Evolutionary conservation across 805 yeast species (phyloP).

Genomic region (Myxozyma mucilagina): DNA sequence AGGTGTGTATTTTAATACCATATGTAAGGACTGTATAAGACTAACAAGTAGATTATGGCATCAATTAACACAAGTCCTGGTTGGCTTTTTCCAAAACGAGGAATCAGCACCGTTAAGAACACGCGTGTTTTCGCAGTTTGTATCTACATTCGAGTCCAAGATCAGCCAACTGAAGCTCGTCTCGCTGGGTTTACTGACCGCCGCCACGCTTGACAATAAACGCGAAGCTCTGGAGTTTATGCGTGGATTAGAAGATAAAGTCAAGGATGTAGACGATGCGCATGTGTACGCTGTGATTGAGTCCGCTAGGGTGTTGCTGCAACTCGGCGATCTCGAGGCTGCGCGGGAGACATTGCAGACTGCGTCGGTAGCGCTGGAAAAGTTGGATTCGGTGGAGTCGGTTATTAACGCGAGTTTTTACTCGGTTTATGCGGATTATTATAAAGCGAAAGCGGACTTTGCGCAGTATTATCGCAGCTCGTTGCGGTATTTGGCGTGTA

Average conservation of each 20-base stretch:
- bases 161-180: conserved; percentile 79
- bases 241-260: conserved; percentile 46
- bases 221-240: conserved; percentile 57
- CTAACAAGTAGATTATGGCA: conserved; percentile 73
- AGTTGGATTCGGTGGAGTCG: conserved; percentile 55
- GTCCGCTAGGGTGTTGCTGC: conserved; percentile 68
- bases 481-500: conserved; percentile 76
- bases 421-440: conserved; percentile 73
- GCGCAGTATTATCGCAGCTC: conserved; percentile 79
- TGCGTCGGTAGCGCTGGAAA: conserved; percentile 55
- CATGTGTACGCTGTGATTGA: conserved; percentile 63
- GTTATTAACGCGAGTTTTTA: conserved; percentile 81
- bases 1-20: conserved; percentile 43
- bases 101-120: conserved; percentile 57
- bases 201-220: conserved; percentile 45
- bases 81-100: conserved; percentile 58
- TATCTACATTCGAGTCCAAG: conserved; percentile 63
- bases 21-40: neutral
- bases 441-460: conserved; percentile 73
- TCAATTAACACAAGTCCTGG: conserved; percentile 74
- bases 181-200: conserved; percentile 63
- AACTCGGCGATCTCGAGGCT: conserved; percentile 54
- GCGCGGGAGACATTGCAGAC: conserved; percentile 69
- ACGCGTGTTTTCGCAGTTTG: conserved; percentile 69
- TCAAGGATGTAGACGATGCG: conserved; percentile 55